These are phyloP conservation scores for Aspergillus homomorphus DNA, from an alignment of 495 filamentous ascomycete genomes.

Conservation along the genomic window DNA sequence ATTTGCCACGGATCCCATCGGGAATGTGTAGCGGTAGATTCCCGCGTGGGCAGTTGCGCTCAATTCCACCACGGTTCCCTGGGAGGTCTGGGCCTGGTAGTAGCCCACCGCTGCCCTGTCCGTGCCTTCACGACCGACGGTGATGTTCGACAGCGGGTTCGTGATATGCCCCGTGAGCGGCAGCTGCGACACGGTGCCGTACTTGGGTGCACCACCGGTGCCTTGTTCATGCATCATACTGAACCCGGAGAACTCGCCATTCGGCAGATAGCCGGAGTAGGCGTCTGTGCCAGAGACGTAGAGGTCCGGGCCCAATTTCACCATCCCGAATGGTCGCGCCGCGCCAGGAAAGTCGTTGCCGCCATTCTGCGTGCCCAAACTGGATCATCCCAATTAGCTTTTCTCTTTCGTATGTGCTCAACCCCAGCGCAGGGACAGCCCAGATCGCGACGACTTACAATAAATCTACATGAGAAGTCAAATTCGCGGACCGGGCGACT, in stretches of 20 bases:
- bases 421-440: too few relatives aligned
- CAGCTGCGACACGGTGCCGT: constrained; percentile 65
- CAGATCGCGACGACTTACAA: constrained; percentile 26
- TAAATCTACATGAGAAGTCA: constrained; percentile 34
- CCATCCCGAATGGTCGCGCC: constrained; percentile 63
- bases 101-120: constrained; percentile 61
- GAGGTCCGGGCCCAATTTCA: constrained; percentile 67
- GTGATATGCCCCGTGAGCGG: constrained; percentile 51
- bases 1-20: constrained; percentile 34
- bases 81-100: constrained; percentile 55
- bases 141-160: constrained; percentile 58
- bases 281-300: constrained; percentile 50
- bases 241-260: constrained; percentile 63
- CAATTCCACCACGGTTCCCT: constrained; percentile 58
- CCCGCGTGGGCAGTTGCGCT: constrained; percentile 61
- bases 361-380: constrained; percentile 41
- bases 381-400: constrained; percentile 9
- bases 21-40: constrained; percentile 62
- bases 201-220: constrained; percentile 73
- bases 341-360: constrained; percentile 72
- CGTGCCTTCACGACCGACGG: constrained; percentile 43
- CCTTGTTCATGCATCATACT: constrained; percentile 73
- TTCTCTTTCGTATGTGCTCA: background rate
- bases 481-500: constrained; percentile 13
- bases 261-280: constrained; percentile 62